Evolutionary conservation across 768 basidiomycete species (phyloP), one percentile per base, ranked within the genome.

Genomic region (Tephrocybe sp.): DNA sequence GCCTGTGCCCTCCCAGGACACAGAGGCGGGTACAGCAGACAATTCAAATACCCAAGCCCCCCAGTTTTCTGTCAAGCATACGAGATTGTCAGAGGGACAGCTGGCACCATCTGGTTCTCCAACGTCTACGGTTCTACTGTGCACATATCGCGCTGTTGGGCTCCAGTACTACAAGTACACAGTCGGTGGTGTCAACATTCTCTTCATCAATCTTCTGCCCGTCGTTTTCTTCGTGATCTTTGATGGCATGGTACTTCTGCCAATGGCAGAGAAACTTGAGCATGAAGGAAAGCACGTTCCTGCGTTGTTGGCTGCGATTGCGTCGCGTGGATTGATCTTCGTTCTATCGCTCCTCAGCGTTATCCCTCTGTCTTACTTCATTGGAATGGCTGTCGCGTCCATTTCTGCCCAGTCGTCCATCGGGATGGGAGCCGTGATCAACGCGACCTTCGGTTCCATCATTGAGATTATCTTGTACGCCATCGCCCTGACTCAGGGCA

Each of bases 351-450:
- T 99, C 37, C 80, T 89, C 22, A 92, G 90, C 57, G 92, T 99
- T 61, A 98, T 99, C 56, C 97, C 97, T 0, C 77, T 99, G 16
- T 94, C 91, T 7, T 99, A 99, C 75, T 99, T 99, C 73, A 98
- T 99, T 62, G 97, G 97, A 15, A 98, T 98, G 97, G 97, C 97
- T 7, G 97, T 99, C 52, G 97, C 97, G 2, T 94, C 91, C 36
- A 98, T 99, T 61, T 92, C 89, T n/a, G 97, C 97, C 0, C 97
- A 98, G 63, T 95, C 92, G 0, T 93, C 90, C 1, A 99, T 99
- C 53, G 97, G 97, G 5, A 97, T 98, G 93, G 97, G 97, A 55
- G 97, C 97, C 2, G 96, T 98, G 59, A 98, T 99, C 76, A 99
- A 99, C 65, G 97, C 97, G 1, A 93, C 93, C 1, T 99, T 99